These are phyloP conservation scores for Entomophthora muscae DNA, from an alignment of 371 early-diverging fungal genomes.

Conservation along the genomic window DNA sequence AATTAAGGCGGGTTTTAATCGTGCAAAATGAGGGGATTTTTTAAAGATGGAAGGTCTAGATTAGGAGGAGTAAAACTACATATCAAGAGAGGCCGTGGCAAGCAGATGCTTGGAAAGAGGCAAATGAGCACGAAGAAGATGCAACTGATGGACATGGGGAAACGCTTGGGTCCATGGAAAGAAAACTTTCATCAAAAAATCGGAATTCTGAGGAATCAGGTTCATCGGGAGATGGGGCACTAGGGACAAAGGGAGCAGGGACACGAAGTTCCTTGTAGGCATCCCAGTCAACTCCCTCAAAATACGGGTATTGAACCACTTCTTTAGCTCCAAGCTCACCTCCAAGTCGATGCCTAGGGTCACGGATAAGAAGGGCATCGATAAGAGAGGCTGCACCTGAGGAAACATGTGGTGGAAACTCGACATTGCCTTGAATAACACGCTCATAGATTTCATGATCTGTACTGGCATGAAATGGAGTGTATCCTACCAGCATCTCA, in stretches of 20 bases:
- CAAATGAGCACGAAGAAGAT: background rate
- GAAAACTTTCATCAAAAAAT: background rate
- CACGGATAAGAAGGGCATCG: conserved; percentile 21
- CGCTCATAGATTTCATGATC: conserved; percentile 30
- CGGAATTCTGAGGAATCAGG: background rate
- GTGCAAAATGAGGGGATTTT: too few species aligned
- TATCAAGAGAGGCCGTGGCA: background rate
- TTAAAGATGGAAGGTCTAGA: too few species aligned
- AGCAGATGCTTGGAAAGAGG: background rate
- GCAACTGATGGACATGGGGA: background rate
- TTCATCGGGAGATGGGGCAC: background rate
- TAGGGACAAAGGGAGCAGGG: conserved; percentile 38
- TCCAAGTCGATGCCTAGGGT: conserved; percentile 34
- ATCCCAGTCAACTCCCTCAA: conserved; percentile 35
- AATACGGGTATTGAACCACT: conserved; percentile 41
- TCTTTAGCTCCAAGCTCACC: conserved; percentile 26
- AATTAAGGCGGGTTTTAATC: too few species aligned
- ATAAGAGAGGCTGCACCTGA: conserved; percentile 22
- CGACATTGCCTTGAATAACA: conserved; percentile 30
- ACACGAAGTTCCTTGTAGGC: conserved; percentile 27
- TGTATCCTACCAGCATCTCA: conserved; percentile 43
- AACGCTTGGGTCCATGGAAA: background rate
- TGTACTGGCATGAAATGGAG: conserved; percentile 39
- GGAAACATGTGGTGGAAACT: conserved; percentile 23
- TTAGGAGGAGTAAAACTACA: too few species aligned